Conservation (phyloP, 257 asterid species). For the Solanum pimpinellifolium region DNA sequence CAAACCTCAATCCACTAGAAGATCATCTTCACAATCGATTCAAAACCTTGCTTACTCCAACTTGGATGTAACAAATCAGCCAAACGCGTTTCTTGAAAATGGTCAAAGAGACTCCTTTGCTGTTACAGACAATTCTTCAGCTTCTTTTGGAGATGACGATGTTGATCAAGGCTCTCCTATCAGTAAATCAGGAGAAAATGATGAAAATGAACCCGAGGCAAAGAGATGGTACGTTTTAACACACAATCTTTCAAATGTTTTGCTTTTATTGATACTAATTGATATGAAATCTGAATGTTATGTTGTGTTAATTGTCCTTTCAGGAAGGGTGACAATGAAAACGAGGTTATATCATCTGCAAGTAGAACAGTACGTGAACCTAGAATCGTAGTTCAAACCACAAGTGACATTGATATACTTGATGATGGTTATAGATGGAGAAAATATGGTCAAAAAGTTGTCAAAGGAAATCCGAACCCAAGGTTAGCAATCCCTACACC, state of each 20-base stretch:
- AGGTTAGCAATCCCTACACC: slow-evolving; percentile 30
- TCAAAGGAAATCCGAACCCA: slow-evolving; percentile 91
- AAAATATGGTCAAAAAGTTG: slow-evolving; percentile 92
- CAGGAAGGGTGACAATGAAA: slow-evolving; percentile 78
- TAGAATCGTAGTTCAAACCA: slow-evolving; percentile 86
- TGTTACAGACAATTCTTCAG: slow-evolving; percentile 57
- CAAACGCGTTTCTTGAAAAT: slow-evolving; percentile 25
- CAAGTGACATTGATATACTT: slow-evolving; percentile 88
- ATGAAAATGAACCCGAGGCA: slow-evolving; percentile 63
- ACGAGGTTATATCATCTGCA: slow-evolving; percentile 55
- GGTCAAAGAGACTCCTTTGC: slow-evolving; percentile 23
- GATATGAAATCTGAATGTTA: neutral
- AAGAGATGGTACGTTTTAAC: slow-evolving; percentile 63
- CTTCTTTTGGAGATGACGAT: slow-evolving; percentile 81
- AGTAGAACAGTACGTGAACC: slow-evolving; percentile 78
- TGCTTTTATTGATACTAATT: neutral
- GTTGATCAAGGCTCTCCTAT: slow-evolving; percentile 61
- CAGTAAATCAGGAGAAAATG: slow-evolving; percentile 60
- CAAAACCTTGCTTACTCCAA: slow-evolving; percentile 18
- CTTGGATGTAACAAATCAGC: slow-evolving; percentile 21
- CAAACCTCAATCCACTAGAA: slow-evolving; percentile 68
- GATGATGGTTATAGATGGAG: slow-evolving; percentile 97
- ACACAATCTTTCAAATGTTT: neutral
- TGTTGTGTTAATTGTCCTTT: neutral
- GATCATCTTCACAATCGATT: slow-evolving; percentile 48